Evolutionary conservation across 192 early-diverging fungal genomes (phyloP), one percentile per base, ranked within the genome.

Genomic region (Nowakowskiella sp.): DNA sequence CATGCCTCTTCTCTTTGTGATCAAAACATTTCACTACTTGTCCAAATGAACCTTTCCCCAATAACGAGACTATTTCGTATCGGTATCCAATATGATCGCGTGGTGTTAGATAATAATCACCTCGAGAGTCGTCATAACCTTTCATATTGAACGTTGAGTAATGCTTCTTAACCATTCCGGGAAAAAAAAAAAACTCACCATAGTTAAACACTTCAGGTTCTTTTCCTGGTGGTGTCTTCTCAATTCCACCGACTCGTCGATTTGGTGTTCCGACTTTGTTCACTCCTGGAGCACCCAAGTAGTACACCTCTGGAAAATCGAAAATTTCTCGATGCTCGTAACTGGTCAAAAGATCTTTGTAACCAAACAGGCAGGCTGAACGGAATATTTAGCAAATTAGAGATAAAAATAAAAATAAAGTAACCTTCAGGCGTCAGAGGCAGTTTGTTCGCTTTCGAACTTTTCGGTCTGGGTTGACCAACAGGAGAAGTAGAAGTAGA

Each of bases 21-120:
- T 98, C 94, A 51, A 80, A 85, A 55, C 90, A 92, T 49, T 90
- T 89, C 54, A 92, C 74, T 5, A 96, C 93, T 55, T 96, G 91
- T 9, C 94, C 94, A 66, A 98, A 98, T 6, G 88, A 86, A 8
- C 89, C 90, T 64, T 97, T 93, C 47, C 95, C 95, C 32, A 99
- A 67, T 44, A 89, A 71, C 16, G 87, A 86, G 39, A 94, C 48
- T 23, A 99, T 71, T 66, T 99, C 95, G 68, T 95, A 99, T 5
- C 95, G 82, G 68, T 90, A 99, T 51, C 68, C 78, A 33, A 94
- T 60, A 69, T 99, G 95, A 71, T 99, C 95, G 53, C 89, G 84
- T 33, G 70, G 73, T 23, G 87, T 78, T 16, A 96, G 76, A 36
- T 85, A 74, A 49, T 94, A 94, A 53, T 99, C 95, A 22, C 95